phyloP scores from a whole-genome alignment of 306 rosid species.

The Vachellia pachyceras region DNA sequence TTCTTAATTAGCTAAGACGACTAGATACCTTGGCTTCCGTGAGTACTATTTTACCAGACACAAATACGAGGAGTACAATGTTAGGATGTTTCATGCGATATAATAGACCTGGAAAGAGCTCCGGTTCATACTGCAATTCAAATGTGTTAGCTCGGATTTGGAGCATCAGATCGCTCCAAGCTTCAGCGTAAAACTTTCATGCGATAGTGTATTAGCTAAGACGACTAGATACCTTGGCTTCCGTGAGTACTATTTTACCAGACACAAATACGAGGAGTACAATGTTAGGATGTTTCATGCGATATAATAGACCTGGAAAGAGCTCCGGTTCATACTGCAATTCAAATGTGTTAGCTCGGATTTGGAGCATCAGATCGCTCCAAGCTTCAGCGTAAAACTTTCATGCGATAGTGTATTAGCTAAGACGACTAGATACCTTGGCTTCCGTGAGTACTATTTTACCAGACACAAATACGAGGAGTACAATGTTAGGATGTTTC shows the following conservation, averaged over 20 bases:
- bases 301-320: constrained; percentile 75
- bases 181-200: no score
- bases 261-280: constrained; percentile 71
- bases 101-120: constrained; percentile 74
- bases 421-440: constrained; percentile 48
- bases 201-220: no score
- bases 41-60: constrained; percentile 71
- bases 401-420: no score
- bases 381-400: no score
- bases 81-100: constrained; percentile 75
- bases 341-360: background rate
- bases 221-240: constrained; percentile 56
- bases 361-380: background rate
- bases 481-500: constrained; percentile 73
- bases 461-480: constrained; percentile 70
- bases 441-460: constrained; percentile 74
- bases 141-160: background rate
- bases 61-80: constrained; percentile 67
- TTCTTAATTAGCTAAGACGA: background rate
- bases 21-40: constrained; percentile 67
- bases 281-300: constrained; percentile 72
- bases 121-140: constrained; percentile 64
- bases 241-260: constrained; percentile 71
- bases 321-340: constrained; percentile 72
- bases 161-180: background rate